Conservation (phyloP, 371 early-diverging fungal genomes). For the Mucor saturninus region DNA sequence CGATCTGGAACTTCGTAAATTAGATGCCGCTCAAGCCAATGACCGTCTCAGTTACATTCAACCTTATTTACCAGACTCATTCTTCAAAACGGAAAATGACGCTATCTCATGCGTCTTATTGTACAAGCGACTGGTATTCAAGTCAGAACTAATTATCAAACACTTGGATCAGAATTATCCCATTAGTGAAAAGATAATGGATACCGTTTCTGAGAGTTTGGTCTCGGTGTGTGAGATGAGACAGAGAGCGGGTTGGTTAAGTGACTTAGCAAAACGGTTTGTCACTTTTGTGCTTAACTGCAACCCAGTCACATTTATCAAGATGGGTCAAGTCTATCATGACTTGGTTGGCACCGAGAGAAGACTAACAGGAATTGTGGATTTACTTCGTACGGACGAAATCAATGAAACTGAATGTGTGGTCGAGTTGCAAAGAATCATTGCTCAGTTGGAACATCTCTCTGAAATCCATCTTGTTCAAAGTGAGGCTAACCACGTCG, state of each 20-base stretch:
- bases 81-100: slow-evolving; percentile 81
- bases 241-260: slow-evolving; percentile 71
- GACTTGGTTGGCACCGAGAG: slow-evolving; percentile 75
- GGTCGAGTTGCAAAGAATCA: slow-evolving; percentile 65
- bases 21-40: slow-evolving; percentile 84
- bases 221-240: slow-evolving; percentile 66
- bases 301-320: slow-evolving; percentile 69
- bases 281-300: slow-evolving; percentile 71
- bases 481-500: slow-evolving; percentile 43
- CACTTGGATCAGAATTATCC: slow-evolving; percentile 77
- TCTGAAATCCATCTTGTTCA: slow-evolving; percentile 64
- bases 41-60: slow-evolving; percentile 74
- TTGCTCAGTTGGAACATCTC: slow-evolving; percentile 70
- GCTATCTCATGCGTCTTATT: slow-evolving; percentile 77
- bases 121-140: slow-evolving; percentile 81
- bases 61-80: slow-evolving; percentile 85
- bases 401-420: slow-evolving; percentile 65
- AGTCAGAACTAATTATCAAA: slow-evolving; percentile 76
- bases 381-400: slow-evolving; percentile 75
- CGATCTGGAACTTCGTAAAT: slow-evolving; percentile 86
- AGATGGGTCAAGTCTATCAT: slow-evolving; percentile 71
- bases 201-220: slow-evolving; percentile 55
- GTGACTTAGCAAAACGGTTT: slow-evolving; percentile 70
- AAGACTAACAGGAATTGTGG: slow-evolving; percentile 70
- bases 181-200: slow-evolving; percentile 62